Base-by-base conservation (phyloP, 345 rosid species). In the Citrus australasica region DNA sequence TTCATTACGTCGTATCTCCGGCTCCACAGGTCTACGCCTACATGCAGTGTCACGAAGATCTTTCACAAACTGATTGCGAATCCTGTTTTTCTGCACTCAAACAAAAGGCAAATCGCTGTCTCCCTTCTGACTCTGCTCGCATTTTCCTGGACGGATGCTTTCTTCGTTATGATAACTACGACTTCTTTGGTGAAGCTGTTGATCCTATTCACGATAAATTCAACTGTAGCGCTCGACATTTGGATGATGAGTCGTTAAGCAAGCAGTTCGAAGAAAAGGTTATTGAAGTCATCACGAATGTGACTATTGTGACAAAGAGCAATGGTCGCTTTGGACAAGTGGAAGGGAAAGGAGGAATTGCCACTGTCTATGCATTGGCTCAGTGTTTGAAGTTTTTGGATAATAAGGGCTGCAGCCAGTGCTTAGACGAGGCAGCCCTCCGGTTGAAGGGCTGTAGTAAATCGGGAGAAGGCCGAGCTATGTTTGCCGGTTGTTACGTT, bases 351-450 rank as follows among this genome's bases (percentile, higher is more conserved):
- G 40, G 71, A 55, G 92, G 86, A 13, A 46, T 28, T 32, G 21
- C 78, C 1, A 67, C 83, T 3, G 85, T 85, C 25, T 91, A 88
- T 32, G 92, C 89, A 0, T 67, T 92, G 85, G 92, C 91, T 21
- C 98, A 94, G 81, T 94, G 98, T 73, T 92, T 95, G 94, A 75
- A 84, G 13, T 86, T 88, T 8, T 73, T 90, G 65, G 81, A 79
- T 24, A 46, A 73, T 58, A 71, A 80, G 1, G 84, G 83, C 5
- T 94, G 98, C 48, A 75, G 86, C 71, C 79, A 77, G 5, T 94
- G 98, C 78, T 79, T 92, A 78, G 74, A 68, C 0, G 70, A 48
- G 30, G 97, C 97, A 1, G 74, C 80, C 5, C 75, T 86, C 5
- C 67, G 73, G 74, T 78, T 88, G 61, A 82, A 74, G 71, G 70